These are phyloP conservation scores for Lepidium africanum DNA, from an alignment of 345 rosid genomes.

Conservation along the genomic window DNA sequence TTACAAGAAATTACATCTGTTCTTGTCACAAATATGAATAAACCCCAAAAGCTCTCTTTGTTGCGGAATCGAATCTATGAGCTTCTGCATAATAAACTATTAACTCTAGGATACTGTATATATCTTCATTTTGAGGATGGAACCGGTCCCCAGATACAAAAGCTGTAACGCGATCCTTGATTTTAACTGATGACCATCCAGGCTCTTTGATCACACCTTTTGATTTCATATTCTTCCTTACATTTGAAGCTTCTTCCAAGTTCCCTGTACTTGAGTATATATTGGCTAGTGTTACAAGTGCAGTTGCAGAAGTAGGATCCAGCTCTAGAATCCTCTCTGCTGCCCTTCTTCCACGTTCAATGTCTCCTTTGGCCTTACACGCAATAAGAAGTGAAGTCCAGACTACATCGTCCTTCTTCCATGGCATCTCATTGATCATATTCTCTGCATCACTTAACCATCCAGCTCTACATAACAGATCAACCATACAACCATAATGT, in stretches of 20 bases:
- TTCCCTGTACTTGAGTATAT: constrained; percentile 60
- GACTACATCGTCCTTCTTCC: constrained; percentile 61
- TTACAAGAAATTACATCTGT: not conserved
- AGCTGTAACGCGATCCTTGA: constrained; percentile 42
- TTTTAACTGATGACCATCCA: constrained; percentile 59
- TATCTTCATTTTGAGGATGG: constrained; percentile 49
- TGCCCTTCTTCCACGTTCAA: constrained; percentile 52
- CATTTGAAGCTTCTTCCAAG: constrained; percentile 73
- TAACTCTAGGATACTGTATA: constrained; percentile 44
- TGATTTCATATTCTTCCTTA: constrained; percentile 58
- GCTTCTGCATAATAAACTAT: constrained; percentile 30
- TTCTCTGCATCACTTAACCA: constrained; percentile 62
- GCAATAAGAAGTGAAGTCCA: constrained; percentile 84
- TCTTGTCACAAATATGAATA: not conserved
- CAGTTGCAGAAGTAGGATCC: constrained; percentile 64
- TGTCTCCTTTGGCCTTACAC: constrained; percentile 52
- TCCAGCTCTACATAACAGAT: constrained; percentile 80
- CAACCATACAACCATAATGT: constrained; percentile 89
- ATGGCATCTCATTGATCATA: constrained; percentile 66
- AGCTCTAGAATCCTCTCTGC: constrained; percentile 62
- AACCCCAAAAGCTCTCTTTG: not conserved
- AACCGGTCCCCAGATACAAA: constrained; percentile 63
- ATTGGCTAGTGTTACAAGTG: constrained; percentile 76
- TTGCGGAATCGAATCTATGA: constrained; percentile 11
- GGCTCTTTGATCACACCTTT: constrained; percentile 81